These are phyloP conservation scores for Rhodotorula sp. DNA, from an alignment of 1,284 basidiomycete species.

Conservation along the genomic window DNA sequence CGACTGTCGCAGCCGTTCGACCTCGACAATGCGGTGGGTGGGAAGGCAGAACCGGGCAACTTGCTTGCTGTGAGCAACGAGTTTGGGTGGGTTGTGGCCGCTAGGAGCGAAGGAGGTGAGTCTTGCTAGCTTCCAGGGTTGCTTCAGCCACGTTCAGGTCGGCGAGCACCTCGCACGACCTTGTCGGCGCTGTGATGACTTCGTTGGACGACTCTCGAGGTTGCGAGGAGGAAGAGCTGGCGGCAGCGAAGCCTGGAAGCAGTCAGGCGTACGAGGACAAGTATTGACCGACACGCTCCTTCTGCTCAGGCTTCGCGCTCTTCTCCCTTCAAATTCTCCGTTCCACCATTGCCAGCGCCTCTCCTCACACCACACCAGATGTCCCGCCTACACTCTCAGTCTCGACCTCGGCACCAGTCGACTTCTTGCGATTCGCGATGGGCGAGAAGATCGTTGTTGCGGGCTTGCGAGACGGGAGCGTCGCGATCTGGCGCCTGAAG, in stretches of 20 bases:
- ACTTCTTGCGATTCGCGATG: slow-evolving; percentile 38
- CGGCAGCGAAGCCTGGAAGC: too few relatives aligned
- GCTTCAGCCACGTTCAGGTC: too few relatives aligned
- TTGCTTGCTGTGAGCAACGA: slow-evolving; percentile 36
- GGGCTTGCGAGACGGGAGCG: slow-evolving; percentile 30
- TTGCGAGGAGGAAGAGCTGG: too few relatives aligned
- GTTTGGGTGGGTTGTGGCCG: slow-evolving; percentile 34
- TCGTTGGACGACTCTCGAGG: too few relatives aligned
- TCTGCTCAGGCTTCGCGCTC: slow-evolving; percentile 36
- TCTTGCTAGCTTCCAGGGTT: background rate
- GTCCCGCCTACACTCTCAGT: slow-evolving; percentile 9
- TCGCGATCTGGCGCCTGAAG: slow-evolving; percentile 38
- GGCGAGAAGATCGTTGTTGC: slow-evolving; percentile 37
- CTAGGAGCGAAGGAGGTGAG: slow-evolving; percentile 20
- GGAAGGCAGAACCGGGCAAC: slow-evolving; percentile 16
- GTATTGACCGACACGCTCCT: background rate
- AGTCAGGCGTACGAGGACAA: too few relatives aligned
- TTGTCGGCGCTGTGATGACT: background rate
- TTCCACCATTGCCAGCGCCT: slow-evolving; percentile 13
- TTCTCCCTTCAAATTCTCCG: slow-evolving; percentile 34
- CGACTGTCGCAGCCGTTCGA: background rate
- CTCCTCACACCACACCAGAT: slow-evolving; percentile 28
- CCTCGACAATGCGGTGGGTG: background rate
- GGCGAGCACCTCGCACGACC: background rate
- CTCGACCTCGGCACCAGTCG: slow-evolving; percentile 20